A percentile compares a stretch with the other conserved stretches of the same genome.
These are phyloP conservation scores for Ustilago curta DNA, from an alignment of 1,284 basidiomycete species.

Conservation along the genomic window DNA sequence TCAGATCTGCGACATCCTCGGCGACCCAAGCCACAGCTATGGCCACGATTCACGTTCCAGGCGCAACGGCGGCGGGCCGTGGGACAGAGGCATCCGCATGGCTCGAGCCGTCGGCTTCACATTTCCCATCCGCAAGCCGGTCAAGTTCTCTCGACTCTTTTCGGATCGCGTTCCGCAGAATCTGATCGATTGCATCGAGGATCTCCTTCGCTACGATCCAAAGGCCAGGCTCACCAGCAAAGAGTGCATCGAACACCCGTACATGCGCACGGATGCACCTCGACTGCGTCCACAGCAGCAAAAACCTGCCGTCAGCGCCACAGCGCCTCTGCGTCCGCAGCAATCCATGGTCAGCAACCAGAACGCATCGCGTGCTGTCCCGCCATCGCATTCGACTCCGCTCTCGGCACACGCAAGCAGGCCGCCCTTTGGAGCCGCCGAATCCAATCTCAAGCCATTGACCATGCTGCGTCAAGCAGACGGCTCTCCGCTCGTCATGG, in stretches of 20 bases:
- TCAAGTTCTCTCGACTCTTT: constrained; percentile 82
- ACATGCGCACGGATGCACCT: constrained; percentile 78
- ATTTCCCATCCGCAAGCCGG: constrained; percentile 86
- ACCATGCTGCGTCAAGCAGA: constrained; percentile 36
- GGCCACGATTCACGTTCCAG: constrained; percentile 80
- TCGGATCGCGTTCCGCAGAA: constrained; percentile 81
- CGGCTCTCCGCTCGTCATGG: constrained; percentile 30
- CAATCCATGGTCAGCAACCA: constrained; percentile 1
- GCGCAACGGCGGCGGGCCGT: constrained; percentile 85
- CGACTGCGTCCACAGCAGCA: constrained; percentile 64
- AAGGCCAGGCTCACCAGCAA: constrained; percentile 83
- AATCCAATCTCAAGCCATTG: constrained; percentile 38
- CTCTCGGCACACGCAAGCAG: constrained; percentile 31
- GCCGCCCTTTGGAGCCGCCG: constrained; percentile 53
- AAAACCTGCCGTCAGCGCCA: constrained; percentile 46
- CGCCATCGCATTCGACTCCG: constrained; percentile 54
- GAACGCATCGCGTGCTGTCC: constrained; percentile 32
- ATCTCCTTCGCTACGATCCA: constrained; percentile 92
- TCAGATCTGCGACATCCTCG: constrained; percentile 88
- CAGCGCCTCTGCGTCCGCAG: constrained; percentile 36
- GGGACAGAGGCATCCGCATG: constrained; percentile 86
- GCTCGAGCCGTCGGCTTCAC: constrained; percentile 86
- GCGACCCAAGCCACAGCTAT: constrained; percentile 89
- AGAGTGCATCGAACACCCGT: constrained; percentile 88
- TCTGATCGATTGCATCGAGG: constrained; percentile 89